phyloP scores from a whole-genome alignment of 805 yeast species.

The Sugiyamaella lignohabitans region DNA sequence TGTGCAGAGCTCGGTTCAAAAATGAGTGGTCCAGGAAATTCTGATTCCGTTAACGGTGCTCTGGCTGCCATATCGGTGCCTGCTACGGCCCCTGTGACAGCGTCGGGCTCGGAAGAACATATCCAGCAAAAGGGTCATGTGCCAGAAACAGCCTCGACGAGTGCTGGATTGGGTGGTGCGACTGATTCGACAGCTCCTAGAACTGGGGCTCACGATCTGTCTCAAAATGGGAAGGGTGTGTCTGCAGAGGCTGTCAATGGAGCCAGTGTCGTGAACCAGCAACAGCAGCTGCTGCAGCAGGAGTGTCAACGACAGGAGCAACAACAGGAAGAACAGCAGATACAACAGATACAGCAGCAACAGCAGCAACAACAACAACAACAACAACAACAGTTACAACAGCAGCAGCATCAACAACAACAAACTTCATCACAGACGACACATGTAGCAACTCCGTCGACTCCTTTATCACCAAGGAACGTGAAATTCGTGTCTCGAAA shows the following conservation, averaged over 20 bases:
- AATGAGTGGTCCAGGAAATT: no score
- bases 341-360: neutral
- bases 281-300: neutral
- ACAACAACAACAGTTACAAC: neutral
- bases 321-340: neutral
- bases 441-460: neutral
- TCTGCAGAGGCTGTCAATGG: neutral
- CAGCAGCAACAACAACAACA: neutral
- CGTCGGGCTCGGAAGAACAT: neutral
- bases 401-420: neutral
- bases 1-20: no score
- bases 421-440: neutral
- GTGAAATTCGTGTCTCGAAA: constrained; percentile 38
- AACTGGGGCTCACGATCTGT: no score
- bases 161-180: neutral
- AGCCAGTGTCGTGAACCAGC: neutral
- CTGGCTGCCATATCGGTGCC: no score
- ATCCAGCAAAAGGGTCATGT: neutral
- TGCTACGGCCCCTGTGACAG: no score
- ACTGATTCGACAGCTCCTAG: neutral
- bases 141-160: no score
- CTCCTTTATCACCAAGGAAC: neutral
- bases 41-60: no score
- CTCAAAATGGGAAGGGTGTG: no score
- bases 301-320: neutral